Evolutionary conservation across 768 basidiomycete species (phyloP).

Genomic region (Dacryopinax spathularia): DNA sequence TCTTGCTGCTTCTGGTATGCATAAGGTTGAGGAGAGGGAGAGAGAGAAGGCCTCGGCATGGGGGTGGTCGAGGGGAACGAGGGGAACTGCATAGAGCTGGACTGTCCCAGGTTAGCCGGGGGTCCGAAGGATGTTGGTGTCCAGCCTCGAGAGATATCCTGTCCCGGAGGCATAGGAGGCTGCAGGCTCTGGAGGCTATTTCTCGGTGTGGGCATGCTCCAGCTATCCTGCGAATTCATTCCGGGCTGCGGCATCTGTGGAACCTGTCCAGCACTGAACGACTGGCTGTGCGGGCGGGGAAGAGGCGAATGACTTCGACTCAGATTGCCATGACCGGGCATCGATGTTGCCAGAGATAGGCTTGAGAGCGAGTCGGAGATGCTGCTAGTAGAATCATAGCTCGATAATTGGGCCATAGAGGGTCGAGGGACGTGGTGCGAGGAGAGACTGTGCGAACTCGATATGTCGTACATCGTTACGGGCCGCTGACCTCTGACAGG

Average conservation of each 20-base stretch:
- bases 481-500: slow-evolving; percentile 31
- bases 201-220: neutral
- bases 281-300: neutral
- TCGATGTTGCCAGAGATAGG: neutral
- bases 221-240: neutral
- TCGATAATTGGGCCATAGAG: neutral
- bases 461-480: neutral
- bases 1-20: neutral
- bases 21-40: neutral
- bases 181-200: neutral
- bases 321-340: neutral
- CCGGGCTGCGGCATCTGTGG: neutral
- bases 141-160: neutral
- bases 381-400: neutral
- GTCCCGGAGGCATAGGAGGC: neutral
- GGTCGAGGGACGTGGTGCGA: neutral
- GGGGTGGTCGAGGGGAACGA: neutral
- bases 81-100: neutral
- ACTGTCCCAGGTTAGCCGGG: neutral
- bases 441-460: neutral
- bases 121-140: neutral
- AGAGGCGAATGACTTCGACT: neutral
- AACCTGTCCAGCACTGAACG: neutral
- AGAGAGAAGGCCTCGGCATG: neutral
- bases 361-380: neutral